phyloP scores from a whole-genome alignment of 179 eudicot genomes.

The Pouteria campechiana region DNA sequence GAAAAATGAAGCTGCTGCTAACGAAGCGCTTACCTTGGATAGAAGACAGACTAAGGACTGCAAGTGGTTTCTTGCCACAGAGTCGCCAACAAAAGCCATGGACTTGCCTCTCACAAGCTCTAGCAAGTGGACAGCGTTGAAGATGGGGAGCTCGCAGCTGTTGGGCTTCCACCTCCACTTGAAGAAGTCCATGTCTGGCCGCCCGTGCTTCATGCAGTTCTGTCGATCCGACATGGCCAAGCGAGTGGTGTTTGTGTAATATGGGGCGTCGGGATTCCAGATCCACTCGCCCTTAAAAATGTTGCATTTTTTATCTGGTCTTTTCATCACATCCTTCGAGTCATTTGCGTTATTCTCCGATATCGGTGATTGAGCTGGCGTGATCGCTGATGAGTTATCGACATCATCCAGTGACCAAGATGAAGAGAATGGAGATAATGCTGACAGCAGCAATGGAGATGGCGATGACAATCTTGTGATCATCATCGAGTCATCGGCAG shows the following conservation, averaged over 20 bases:
- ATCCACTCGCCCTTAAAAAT: slow-evolving; percentile 46
- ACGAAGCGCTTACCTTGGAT: slow-evolving; percentile 33
- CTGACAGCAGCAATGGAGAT: no score
- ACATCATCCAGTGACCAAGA: no score
- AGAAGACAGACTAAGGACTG: slow-evolving; percentile 63
- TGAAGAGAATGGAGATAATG: no score
- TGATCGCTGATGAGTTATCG: no score
- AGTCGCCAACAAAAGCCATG: slow-evolving; percentile 67
- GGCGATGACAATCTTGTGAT: no score
- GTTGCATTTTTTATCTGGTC: slow-evolving; percentile 26
- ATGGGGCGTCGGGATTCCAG: slow-evolving; percentile 30
- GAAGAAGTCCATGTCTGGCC: slow-evolving; percentile 52
- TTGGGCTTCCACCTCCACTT: slow-evolving; percentile 73
- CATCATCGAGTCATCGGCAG: no score
- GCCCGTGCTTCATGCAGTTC: slow-evolving; percentile 58
- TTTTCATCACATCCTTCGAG: no score
- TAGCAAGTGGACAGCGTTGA: slow-evolving; percentile 43
- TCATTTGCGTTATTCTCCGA: no score
- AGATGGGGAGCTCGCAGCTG: slow-evolving; percentile 42
- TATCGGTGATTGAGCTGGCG: no score
- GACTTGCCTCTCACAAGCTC: slow-evolving; percentile 44
- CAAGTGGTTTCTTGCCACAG: slow-evolving; percentile 72
- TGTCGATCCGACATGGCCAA: slow-evolving; percentile 52
- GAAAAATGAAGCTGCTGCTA: no score
- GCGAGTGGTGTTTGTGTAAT: slow-evolving; percentile 40